These are phyloP conservation scores for Lepidium sativum DNA, from an alignment of 345 rosid genomes.

Conservation along the genomic window DNA sequence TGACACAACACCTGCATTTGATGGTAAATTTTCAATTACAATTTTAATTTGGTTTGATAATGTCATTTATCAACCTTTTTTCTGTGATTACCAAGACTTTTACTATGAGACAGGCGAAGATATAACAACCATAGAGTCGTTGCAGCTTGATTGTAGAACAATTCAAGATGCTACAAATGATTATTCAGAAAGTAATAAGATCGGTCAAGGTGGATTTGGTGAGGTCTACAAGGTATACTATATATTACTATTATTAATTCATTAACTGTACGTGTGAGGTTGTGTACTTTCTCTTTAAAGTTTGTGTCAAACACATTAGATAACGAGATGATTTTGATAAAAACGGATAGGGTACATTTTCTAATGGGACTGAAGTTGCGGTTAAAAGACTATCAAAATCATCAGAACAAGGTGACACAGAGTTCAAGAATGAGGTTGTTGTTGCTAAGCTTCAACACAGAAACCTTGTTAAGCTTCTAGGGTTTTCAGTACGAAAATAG, in stretches of 20 bases:
- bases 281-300: background rate
- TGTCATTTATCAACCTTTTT: background rate
- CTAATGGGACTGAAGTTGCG: background rate
- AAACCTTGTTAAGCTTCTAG: no score
- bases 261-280: background rate
- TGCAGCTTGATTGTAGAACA: conserved; percentile 29
- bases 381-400: background rate
- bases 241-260: background rate
- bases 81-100: background rate
- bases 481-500: no score
- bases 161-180: conserved; percentile 35
- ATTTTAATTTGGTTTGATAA: no score
- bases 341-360: background rate
- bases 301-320: background rate
- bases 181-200: conserved; percentile 32
- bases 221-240: conserved; percentile 45
- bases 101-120: conserved; percentile 10
- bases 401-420: background rate
- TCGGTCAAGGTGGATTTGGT: conserved; percentile 21
- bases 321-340: background rate
- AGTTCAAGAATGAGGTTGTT: background rate
- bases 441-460: no score
- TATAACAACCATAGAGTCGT: conserved; percentile 23
- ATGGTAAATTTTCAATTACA: conserved; percentile 15
- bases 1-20: background rate